phyloP scores from a whole-genome alignment of 2,329 filamentous ascomycete genomes.

The Cadophora gregata region DNA sequence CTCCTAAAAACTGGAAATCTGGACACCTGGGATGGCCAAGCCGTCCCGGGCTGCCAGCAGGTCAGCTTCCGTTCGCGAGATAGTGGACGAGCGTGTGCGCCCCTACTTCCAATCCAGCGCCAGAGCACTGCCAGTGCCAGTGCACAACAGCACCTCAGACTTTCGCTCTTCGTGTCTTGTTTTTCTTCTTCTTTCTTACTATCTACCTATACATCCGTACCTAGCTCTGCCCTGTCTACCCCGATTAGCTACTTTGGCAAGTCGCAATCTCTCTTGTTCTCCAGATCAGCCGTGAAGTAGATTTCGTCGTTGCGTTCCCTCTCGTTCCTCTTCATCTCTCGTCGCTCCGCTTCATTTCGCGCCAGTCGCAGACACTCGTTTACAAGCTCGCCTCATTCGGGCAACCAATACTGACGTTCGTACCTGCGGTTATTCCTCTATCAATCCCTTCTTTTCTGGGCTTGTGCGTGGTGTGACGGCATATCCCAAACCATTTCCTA shows the following conservation, averaged over 20 bases:
- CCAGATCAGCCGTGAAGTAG: background rate
- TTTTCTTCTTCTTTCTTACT: background rate
- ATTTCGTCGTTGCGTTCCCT: background rate
- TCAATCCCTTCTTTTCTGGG: background rate
- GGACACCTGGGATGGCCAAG: background rate
- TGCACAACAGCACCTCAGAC: too few relatives aligned
- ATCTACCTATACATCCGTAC: background rate
- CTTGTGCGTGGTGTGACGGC: constrained; percentile 2
- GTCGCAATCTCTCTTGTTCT: background rate
- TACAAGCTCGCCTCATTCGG: background rate
- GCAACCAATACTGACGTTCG: too few relatives aligned
- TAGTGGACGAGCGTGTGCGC: too few relatives aligned
- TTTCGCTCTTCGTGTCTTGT: background rate
- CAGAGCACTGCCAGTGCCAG: too few relatives aligned
- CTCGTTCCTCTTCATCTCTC: background rate
- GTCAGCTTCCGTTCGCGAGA: background rate
- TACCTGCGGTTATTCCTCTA: background rate
- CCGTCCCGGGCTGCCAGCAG: too few relatives aligned
- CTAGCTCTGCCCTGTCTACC: background rate
- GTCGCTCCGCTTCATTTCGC: background rate
- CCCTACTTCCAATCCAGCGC: background rate
- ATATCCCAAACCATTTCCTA: background rate
- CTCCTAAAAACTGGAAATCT: background rate
- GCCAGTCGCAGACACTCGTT: constrained; percentile 8
- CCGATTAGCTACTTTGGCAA: background rate